These are phyloP conservation scores for Trametes cubensis DNA, from an alignment of 768 basidiomycete genomes.

Conservation along the genomic window DNA sequence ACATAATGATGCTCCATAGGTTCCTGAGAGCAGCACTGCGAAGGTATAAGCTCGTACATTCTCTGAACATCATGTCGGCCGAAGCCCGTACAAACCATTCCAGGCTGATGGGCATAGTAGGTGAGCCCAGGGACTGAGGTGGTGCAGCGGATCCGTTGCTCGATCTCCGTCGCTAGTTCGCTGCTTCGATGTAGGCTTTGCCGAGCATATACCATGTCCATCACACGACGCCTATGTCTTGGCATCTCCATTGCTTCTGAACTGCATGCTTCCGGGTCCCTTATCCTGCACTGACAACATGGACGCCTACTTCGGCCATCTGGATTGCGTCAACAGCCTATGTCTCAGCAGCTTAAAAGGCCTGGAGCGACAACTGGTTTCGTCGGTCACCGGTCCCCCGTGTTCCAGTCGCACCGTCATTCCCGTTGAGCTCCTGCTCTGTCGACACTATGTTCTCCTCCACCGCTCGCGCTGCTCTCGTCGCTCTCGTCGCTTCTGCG, in stretches of 20 bases:
- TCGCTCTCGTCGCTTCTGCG: constrained; percentile 40
- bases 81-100: no score
- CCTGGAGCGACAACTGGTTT: background rate
- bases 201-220: constrained; percentile 1
- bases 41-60: constrained; percentile 7
- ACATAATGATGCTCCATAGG: background rate
- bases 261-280: constrained; percentile 11
- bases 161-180: constrained; percentile 2
- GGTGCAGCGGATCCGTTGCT: background rate
- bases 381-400: constrained; percentile 17
- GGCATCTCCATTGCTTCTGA: constrained; percentile 16
- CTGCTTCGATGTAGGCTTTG: background rate
- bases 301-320: background rate
- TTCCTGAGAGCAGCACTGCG: background rate
- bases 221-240: constrained; percentile 12
- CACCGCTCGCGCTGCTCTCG: constrained; percentile 37
- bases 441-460: constrained; percentile 38
- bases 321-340: constrained; percentile 10
- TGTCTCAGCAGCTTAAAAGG: constrained; percentile 4
- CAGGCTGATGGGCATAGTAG: no score
- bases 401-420: constrained; percentile 13
- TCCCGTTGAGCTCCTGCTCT: background rate
- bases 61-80: background rate
- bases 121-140: background rate
- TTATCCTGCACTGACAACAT: constrained; percentile 13